Evolutionary conservation across 352 stramenopile genomes (phyloP).

Genomic region (Phytophthora sansomeana): DNA sequence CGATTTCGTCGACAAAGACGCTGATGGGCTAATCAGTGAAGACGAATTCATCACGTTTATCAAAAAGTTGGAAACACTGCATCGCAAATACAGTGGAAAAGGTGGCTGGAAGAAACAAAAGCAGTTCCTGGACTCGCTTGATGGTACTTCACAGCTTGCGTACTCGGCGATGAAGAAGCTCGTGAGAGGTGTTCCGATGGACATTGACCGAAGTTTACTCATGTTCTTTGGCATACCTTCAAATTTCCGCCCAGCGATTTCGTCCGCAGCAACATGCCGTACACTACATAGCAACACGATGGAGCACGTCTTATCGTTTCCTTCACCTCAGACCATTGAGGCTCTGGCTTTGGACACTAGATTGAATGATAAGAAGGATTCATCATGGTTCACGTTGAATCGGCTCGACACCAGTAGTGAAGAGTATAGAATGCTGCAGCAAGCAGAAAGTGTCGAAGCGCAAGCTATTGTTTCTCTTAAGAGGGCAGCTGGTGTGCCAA

Average conservation of each 20-base stretch:
- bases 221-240: constrained; percentile 83
- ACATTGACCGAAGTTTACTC: constrained; percentile 74
- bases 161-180: constrained; percentile 85
- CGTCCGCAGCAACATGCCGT: constrained; percentile 55
- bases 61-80: constrained; percentile 66
- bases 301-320: constrained; percentile 74
- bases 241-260: constrained; percentile 80
- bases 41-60: constrained; percentile 83
- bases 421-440: constrained; percentile 53
- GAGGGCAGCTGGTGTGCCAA: constrained; percentile 68
- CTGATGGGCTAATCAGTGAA: constrained; percentile 69
- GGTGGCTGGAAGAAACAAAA: constrained; percentile 41
- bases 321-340: constrained; percentile 71
- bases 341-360: constrained; percentile 47
- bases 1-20: constrained; percentile 72
- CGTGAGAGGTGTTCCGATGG: constrained; percentile 64
- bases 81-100: constrained; percentile 42
- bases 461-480: constrained; percentile 86
- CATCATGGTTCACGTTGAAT: constrained; percentile 35
- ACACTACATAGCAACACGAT: constrained; percentile 66
- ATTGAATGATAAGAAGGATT: constrained; percentile 42
- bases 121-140: constrained; percentile 49
- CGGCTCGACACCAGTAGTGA: constrained; percentile 37
- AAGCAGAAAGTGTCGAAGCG: constrained; percentile 59
- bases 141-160: constrained; percentile 54